Conservation (phyloP, 768 basidiomycete genomes). For the Sutorius australiensis region DNA sequence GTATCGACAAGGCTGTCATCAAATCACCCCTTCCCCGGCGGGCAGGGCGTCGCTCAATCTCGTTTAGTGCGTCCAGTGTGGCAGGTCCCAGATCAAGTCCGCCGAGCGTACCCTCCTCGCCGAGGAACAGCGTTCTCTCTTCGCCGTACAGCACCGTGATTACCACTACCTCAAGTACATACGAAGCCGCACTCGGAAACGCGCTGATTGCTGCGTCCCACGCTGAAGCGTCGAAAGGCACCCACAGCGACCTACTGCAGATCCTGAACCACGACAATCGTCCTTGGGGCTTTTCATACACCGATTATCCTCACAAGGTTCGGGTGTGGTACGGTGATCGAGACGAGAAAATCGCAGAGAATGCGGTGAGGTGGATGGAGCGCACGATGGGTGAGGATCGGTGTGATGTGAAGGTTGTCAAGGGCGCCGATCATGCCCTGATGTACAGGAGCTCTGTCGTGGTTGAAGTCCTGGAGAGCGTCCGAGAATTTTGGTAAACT, state of each 20-base stretch:
- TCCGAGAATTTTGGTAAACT: constrained; percentile 53
- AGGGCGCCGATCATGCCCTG: constrained; percentile 86
- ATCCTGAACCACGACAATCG: constrained; percentile 88
- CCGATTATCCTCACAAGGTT: constrained; percentile 69
- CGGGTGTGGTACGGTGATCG: constrained; percentile 91
- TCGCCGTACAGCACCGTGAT: constrained; percentile 23
- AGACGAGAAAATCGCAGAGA: constrained; percentile 92
- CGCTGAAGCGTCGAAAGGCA: constrained; percentile 88
- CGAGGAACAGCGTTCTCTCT: constrained; percentile 43
- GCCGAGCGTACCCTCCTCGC: constrained; percentile 50
- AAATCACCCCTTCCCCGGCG: constrained; percentile 41
- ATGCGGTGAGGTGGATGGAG: constrained; percentile 92
- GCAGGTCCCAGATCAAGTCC: constrained; percentile 38
- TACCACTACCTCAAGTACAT: constrained; percentile 26
- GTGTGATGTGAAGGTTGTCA: constrained; percentile 78
- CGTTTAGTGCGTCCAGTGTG: constrained; percentile 42
- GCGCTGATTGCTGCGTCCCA: constrained; percentile 93
- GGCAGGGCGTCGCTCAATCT: constrained; percentile 67
- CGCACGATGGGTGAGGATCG: constrained; percentile 69
- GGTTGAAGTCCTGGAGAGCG: constrained; percentile 75
- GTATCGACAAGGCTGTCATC: constrained; percentile 35
- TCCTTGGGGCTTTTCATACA: constrained; percentile 89
- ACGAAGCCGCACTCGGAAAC: constrained; percentile 75
- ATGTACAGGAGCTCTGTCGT: constrained; percentile 91
- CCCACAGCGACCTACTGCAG: constrained; percentile 84